Evolutionary conservation across 768 basidiomycete species (phyloP).

Genomic region (Lentinula edodes): DNA sequence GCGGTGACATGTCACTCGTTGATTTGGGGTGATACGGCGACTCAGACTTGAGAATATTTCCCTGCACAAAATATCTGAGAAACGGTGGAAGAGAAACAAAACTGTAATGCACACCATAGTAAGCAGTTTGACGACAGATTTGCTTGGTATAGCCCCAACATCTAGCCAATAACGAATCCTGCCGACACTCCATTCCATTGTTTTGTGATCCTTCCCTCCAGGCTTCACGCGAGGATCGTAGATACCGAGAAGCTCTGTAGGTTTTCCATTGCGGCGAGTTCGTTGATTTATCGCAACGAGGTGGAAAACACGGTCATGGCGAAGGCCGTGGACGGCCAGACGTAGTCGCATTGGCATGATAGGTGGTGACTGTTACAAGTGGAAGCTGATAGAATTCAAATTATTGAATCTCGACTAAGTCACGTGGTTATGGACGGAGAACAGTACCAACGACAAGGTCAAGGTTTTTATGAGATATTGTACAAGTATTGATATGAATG

Average conservation of each 20-base stretch:
- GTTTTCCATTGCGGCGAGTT: constrained; percentile 74
- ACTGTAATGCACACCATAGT: constrained; percentile 56
- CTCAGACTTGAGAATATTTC: constrained; percentile 52
- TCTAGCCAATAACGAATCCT: constrained; percentile 88
- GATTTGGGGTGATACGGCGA: constrained; percentile 49
- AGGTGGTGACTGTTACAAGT: not conserved
- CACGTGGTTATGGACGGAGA: not conserved
- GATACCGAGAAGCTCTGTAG: constrained; percentile 81
- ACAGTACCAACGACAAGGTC: no score
- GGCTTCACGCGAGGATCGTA: constrained; percentile 66
- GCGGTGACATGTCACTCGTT: not conserved
- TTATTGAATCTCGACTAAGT: not conserved
- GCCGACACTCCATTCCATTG: constrained; percentile 85
- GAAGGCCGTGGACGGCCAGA: constrained; percentile 74
- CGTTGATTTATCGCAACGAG: constrained; percentile 77
- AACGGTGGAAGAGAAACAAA: not conserved
- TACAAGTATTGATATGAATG: not conserved
- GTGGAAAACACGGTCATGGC: constrained; percentile 74
- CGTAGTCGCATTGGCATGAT: constrained; percentile 82
- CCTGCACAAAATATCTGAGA: constrained; percentile 30
- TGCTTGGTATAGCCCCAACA: constrained; percentile 79
- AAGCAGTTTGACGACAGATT: constrained; percentile 70
- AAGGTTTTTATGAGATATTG: not conserved
- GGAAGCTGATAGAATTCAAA: not conserved
- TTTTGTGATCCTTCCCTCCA: constrained; percentile 51